phyloP scores from a whole-genome alignment of 345 rosid species.

The Eucalyptus guilfoylei region DNA sequence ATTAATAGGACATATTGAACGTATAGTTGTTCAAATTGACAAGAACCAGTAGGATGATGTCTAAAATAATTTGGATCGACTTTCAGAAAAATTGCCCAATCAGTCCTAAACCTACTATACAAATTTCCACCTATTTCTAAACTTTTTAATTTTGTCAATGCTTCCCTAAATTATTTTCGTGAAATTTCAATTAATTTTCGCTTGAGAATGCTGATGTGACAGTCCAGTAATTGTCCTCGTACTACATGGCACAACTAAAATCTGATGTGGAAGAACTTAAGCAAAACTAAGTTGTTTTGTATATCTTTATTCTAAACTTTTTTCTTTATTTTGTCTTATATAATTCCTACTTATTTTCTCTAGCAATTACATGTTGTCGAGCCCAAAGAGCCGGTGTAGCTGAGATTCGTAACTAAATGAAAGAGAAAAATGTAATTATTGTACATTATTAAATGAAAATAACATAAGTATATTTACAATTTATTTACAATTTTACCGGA shows the following conservation, averaged over 20 bases:
- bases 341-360: not conserved
- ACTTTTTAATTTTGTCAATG: no score
- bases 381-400: conserved; percentile 15
- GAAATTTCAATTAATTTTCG: not conserved
- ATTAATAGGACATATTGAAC: not conserved
- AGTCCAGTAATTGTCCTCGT: accelerated
- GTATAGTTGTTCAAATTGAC: no score
- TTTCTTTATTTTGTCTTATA: not conserved
- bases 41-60: not conserved
- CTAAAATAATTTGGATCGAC: not conserved
- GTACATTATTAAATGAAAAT: no score
- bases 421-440: not conserved
- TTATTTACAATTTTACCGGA: no score
- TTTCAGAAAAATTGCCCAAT: not conserved
- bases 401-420: not conserved
- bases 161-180: not conserved
- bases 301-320: not conserved
- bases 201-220: not conserved
- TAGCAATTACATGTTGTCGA: conserved; percentile 22
- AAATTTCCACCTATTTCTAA: not conserved
- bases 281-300: not conserved
- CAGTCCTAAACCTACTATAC: not conserved
- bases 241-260: not conserved
- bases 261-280: not conserved
- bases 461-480: no score